Conservation (phyloP, 1,139 yeast species). For the Candida freyschussii region DNA sequence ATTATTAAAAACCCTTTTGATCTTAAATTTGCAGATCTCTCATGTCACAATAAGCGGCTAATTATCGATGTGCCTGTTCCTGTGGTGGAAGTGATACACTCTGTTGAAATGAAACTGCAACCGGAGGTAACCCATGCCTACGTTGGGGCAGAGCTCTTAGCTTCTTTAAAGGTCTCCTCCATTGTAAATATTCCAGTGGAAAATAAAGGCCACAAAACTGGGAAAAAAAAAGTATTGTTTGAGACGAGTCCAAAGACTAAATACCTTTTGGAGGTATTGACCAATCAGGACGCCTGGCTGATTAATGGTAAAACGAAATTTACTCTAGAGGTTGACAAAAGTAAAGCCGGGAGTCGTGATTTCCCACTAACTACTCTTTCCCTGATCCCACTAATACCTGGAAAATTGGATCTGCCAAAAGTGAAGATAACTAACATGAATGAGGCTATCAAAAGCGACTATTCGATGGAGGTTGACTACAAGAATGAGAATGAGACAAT, state of each 20-base stretch:
- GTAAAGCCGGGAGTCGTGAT: constrained; percentile 12
- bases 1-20: not conserved
- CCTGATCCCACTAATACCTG: constrained; percentile 71
- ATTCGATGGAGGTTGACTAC: constrained; percentile 56
- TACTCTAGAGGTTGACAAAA: constrained; percentile 35
- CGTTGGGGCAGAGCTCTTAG: constrained; percentile 60
- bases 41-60: constrained; percentile 22
- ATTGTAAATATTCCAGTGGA: constrained; percentile 27
- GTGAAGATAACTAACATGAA: constrained; percentile 42
- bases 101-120: constrained; percentile 41
- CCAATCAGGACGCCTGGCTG: constrained; percentile 55
- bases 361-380: constrained; percentile 35
- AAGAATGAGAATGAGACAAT: constrained; percentile 65
- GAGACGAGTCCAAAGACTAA: constrained; percentile 16
- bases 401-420: constrained; percentile 65
- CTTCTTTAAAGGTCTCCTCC: constrained; percentile 42
- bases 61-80: constrained; percentile 52
- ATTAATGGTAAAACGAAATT: constrained; percentile 60
- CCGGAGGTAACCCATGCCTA: constrained; percentile 37
- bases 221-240: constrained; percentile 30
- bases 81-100: constrained; percentile 44
- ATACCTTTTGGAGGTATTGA: constrained; percentile 35
- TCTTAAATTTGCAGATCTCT: not conserved
- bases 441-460: constrained; percentile 30
- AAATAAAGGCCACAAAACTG: constrained; percentile 2